Evolutionary conservation across 1,284 basidiomycete genomes (phyloP), one percentile per base, ranked within the genome.

Genomic region (Chalciporus sp.): DNA sequence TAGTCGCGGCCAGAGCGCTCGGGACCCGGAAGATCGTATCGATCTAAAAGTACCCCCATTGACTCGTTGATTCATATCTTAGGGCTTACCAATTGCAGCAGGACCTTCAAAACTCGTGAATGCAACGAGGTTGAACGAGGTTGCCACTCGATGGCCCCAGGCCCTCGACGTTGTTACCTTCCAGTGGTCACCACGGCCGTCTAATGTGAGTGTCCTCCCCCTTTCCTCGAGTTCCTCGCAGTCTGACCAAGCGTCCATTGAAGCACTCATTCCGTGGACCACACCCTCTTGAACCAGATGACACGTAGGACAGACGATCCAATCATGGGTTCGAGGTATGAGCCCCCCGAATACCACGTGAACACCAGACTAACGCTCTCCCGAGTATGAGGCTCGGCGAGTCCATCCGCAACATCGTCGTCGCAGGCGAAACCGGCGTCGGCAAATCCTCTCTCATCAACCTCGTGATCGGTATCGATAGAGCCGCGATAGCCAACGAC

Each of bases 361-460:
- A 26, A 31, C 33, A 43, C 37, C 19, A 2, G 7, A 33, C 54
- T 69, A 29, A 65, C 40, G 42, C 37, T 11, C 35, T 43, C 23
- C 46, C 0, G 54, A 69, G 64, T 17, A 40, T 26, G 19, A 43
- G 41, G 17, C 53, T 47, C 23, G 23, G 23, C 23, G 50, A 53
- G 41, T 42, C 67, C 0, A 52, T 64, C 28, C 63, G 70, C 45
- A 72, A 69, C 53, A 57, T 72, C 33, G 57, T 72, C 42, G 31
- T 69, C 10, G 58, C 55, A 43, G 70, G 67, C 17, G 66, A 68
- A 52, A 66, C 65, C 2, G 69, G 66, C 4, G 68, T 70, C 6
- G 70, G 67, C 29, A 72, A 69, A 51, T 70, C 66, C 20, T 72
- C 70, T 17, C 50, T 72, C 0, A 65, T 69, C 55, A 69, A 69